Conservation (phyloP, 495 filamentous ascomycete species). For the Apodospora peruviana region DNA sequence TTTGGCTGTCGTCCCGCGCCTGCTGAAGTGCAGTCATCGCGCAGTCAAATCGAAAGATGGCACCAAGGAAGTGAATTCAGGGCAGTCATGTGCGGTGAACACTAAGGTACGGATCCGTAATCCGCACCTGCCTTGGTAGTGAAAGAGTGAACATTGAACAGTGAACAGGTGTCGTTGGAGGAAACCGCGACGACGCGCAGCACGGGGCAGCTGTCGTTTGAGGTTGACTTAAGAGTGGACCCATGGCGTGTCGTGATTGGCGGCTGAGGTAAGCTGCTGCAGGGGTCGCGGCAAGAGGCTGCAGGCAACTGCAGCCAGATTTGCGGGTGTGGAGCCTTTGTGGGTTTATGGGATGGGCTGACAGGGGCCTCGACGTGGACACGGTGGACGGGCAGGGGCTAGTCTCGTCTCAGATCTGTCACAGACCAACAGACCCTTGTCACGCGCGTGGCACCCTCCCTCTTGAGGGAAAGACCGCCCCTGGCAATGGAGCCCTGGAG, state of each 20-base stretch:
- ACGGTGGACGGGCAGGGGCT: slow-evolving; percentile 16
- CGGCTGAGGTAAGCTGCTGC: slow-evolving; percentile 19
- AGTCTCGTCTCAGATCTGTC: slow-evolving; percentile 32
- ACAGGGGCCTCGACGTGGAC: slow-evolving; percentile 11
- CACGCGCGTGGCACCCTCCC: slow-evolving; percentile 1
- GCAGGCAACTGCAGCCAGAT: slow-evolving; percentile 3
- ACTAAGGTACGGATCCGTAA: too few relatives aligned
- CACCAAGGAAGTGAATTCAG: too few relatives aligned
- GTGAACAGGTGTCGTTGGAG: slow-evolving; percentile 14
- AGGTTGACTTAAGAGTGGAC: slow-evolving; percentile 24
- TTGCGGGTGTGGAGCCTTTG: slow-evolving; percentile 16
- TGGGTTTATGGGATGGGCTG: slow-evolving; percentile 10
- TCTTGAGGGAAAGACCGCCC: too few relatives aligned
- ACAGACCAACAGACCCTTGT: slow-evolving; percentile 20
- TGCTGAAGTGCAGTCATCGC: too few relatives aligned
- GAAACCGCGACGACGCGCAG: slow-evolving; percentile 24
- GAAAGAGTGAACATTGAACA: too few relatives aligned
- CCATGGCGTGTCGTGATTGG: slow-evolving; percentile 18
- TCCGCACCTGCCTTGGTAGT: too few relatives aligned
- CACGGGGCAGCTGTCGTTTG: slow-evolving; percentile 27
- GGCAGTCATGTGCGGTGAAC: too few relatives aligned
- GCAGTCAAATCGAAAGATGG: too few relatives aligned
- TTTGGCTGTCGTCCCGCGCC: too few relatives aligned
- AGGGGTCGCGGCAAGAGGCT: slow-evolving; percentile 12
- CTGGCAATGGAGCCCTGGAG: too few relatives aligned